Percentiles rank a stretch among this genome's conserved stretches.
These are phyloP conservation scores for Boletus rubropictus DNA, from an alignment of 768 basidiomycete species.

Conservation along the genomic window DNA sequence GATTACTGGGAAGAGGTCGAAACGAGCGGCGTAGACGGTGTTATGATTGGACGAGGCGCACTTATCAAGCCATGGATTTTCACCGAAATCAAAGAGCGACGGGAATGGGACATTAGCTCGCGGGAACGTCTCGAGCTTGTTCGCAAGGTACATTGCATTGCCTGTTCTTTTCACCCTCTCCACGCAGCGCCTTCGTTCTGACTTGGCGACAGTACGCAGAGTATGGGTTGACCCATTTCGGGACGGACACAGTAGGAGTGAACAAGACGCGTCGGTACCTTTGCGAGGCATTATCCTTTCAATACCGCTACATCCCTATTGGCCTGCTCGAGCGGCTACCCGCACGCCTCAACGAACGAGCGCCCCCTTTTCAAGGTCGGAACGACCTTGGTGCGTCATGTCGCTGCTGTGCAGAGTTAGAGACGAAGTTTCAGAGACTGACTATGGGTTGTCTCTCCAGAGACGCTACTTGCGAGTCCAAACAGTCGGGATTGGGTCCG, in stretches of 20 bases:
- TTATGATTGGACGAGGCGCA: conserved; percentile 94
- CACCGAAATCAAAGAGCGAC: conserved; percentile 86
- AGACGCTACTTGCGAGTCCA: conserved; percentile 76
- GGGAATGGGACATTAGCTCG: conserved; percentile 92
- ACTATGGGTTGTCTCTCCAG: conserved; percentile 37
- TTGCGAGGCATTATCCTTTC: conserved; percentile 93
- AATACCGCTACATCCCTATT: conserved; percentile 92
- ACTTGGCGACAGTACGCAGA: conserved; percentile 63
- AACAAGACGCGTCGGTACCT: conserved; percentile 90
- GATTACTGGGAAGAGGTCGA: conserved; percentile 77
- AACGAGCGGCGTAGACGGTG: conserved; percentile 80
- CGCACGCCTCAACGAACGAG: conserved; percentile 80
- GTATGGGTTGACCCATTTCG: conserved; percentile 81
- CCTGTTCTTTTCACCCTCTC: background rate
- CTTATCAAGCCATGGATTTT: conserved; percentile 96
- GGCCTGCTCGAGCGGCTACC: conserved; percentile 84
- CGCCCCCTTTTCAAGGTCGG: conserved; percentile 81
- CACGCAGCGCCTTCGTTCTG: background rate
- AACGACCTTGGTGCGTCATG: conserved; percentile 70
- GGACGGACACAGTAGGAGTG: conserved; percentile 82
- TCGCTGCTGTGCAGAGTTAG: background rate
- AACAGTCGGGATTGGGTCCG: conserved; percentile 86
- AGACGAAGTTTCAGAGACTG: background rate
- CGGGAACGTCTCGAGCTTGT: conserved; percentile 77
- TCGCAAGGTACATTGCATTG: conserved; percentile 48